Evolutionary conservation across 1,139 yeast genomes (phyloP).

Genomic region (Dujonia santamariae): DNA sequence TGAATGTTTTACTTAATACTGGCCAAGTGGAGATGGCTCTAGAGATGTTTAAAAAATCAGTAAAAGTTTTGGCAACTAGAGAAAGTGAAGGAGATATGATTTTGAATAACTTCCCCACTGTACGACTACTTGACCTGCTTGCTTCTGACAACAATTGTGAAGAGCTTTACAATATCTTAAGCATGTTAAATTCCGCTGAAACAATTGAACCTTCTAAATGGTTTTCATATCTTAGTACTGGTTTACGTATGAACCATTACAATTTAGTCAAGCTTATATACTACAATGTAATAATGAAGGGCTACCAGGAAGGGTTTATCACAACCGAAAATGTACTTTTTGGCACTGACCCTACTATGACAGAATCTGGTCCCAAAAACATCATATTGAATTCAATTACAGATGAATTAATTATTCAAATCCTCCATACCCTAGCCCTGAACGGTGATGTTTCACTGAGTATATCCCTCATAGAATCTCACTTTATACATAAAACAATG

Average conservation of each 20-base stretch:
- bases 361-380: constrained; percentile 3
- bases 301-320: constrained; percentile 18
- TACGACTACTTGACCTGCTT: constrained; percentile 13
- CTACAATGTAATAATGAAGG: constrained; percentile 29
- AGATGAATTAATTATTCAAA: constrained; percentile 17
- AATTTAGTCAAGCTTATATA: constrained; percentile 27
- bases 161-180: constrained; percentile 15
- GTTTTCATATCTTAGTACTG: constrained; percentile 22
- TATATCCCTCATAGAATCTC: constrained; percentile 33
- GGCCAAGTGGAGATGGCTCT: constrained; percentile 23
- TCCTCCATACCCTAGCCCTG: constrained; percentile 30
- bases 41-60: constrained; percentile 16
- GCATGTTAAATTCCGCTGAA: constrained; percentile 7
- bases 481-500: constrained; percentile 30
- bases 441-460: constrained; percentile 40
- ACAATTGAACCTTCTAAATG: constrained; percentile 16
- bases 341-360: constrained; percentile 11
- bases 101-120: constrained; percentile 14
- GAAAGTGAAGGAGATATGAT: background rate
- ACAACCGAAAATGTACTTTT: constrained; percentile 24
- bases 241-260: constrained; percentile 23
- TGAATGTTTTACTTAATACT: constrained; percentile 22
- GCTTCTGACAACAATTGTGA: constrained; percentile 19
- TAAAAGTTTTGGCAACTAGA: constrained; percentile 2
- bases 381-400: constrained; percentile 12